Conservation (phyloP, 345 rosid species). For the Leavenworthia alabamica region DNA sequence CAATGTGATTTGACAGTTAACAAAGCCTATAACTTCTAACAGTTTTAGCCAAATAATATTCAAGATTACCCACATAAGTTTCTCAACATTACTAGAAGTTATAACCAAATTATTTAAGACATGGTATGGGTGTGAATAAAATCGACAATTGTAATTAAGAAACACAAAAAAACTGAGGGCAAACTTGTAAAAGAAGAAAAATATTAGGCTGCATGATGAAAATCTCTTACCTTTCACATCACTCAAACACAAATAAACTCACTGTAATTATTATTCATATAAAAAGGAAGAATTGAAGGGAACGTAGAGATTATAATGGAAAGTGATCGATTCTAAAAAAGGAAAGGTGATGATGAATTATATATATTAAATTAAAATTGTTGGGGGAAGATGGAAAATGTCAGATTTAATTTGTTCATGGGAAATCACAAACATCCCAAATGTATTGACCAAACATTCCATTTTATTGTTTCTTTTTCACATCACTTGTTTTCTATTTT, state of each 20-base stretch:
- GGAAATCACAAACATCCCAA: conserved; percentile 35
- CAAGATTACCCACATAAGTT: background rate
- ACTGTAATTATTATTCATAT: conserved; percentile 12
- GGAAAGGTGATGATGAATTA: conserved; percentile 26
- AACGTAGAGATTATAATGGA: conserved; percentile 19
- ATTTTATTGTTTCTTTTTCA: conserved; percentile 24
- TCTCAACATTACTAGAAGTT: conserved; percentile 9
- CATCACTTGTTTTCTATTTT: conserved; percentile 20
- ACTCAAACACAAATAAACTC: conserved; percentile 22
- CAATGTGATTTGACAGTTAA: conserved; percentile 26
- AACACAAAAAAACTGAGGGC: background rate
- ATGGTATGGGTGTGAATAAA: conserved; percentile 1
- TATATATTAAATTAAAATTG: conserved; percentile 2
- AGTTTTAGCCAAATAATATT: conserved; percentile 18
- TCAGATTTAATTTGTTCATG: conserved; percentile 27
- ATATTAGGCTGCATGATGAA: background rate
- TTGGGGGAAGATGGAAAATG: conserved; percentile 27
- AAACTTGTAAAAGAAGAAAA: background rate
- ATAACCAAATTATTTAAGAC: conserved; percentile 3
- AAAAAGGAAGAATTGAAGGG: conserved; percentile 23
- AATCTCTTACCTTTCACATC: conserved; percentile 27
- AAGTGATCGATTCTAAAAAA: conserved; percentile 25
- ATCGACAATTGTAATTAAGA: background rate
- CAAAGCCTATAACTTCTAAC: conserved; percentile 1
- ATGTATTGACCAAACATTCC: conserved; percentile 34